Conservation (phyloP, 352 stramenopile species). For the Phytophthora gonapodyides region DNA sequence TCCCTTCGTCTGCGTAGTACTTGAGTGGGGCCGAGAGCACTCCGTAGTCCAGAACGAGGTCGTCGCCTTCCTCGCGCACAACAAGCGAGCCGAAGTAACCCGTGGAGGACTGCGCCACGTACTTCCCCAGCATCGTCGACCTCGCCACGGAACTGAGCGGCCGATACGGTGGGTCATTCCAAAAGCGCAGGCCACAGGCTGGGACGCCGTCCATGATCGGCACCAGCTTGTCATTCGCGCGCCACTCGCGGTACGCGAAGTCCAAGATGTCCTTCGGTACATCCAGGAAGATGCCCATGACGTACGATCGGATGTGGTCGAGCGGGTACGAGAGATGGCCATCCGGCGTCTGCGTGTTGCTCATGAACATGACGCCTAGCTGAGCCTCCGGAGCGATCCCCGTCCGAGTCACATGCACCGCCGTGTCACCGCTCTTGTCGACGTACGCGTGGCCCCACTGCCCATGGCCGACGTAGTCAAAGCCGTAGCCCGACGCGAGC, state of each 20-base stretch:
- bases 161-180: conserved; percentile 40
- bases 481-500: conserved; percentile 62
- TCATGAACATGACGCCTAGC: conserved; percentile 64
- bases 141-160: conserved; percentile 31
- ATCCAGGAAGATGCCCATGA: conserved; percentile 70
- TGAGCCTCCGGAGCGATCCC: conserved; percentile 50
- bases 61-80: conserved; percentile 28
- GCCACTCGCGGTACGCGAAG: conserved; percentile 43
- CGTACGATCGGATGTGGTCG: conserved; percentile 68
- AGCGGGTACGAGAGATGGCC: conserved; percentile 47
- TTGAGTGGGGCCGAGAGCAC: conserved; percentile 28
- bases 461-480: conserved; percentile 58
- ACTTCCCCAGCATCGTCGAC: conserved; percentile 49
- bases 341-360: conserved; percentile 53
- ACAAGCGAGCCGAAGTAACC: conserved; percentile 44
- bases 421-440: conserved; percentile 71
- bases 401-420: conserved; percentile 57
- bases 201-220: conserved; percentile 39
- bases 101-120: conserved; percentile 39
- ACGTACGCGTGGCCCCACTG: conserved; percentile 70
- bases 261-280: conserved; percentile 61
- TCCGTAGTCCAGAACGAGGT: conserved; percentile 34
- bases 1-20: conserved; percentile 36
- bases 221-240: conserved; percentile 37
- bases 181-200: conserved; percentile 48